Conservation (phyloP, 768 basidiomycete species). For the Lactarius quietus region DNA sequence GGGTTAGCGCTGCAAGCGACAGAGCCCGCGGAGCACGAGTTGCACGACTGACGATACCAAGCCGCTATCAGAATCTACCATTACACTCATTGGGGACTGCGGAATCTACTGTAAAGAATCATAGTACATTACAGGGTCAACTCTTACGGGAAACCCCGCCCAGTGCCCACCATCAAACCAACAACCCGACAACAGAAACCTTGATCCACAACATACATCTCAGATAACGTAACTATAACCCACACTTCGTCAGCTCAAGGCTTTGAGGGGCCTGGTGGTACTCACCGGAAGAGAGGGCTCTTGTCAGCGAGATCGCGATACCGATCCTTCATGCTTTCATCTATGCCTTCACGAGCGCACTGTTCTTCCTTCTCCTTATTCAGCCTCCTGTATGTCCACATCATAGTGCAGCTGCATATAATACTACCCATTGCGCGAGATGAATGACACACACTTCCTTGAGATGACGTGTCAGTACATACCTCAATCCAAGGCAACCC, state of each 20-base stretch:
- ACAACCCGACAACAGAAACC: too few relatives aligned
- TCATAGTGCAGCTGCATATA: constrained; percentile 40
- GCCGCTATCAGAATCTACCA: too few relatives aligned
- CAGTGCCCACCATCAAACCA: too few relatives aligned
- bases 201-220: background rate
- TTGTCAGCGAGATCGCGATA: constrained; percentile 50
- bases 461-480: constrained; percentile 2
- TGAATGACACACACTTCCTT: constrained; percentile 3
- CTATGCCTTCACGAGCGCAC: constrained; percentile 45
- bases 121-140: too few relatives aligned
- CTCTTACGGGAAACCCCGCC: background rate
- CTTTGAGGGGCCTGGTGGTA: background rate
- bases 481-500: constrained; percentile 30
- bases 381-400: constrained; percentile 47
- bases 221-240: constrained; percentile 21
- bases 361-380: constrained; percentile 47
- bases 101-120: too few relatives aligned
- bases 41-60: too few relatives aligned
- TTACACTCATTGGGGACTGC: too few relatives aligned
- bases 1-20: too few relatives aligned
- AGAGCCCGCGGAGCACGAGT: too few relatives aligned
- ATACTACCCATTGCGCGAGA: constrained; percentile 33
- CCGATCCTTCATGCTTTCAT: constrained; percentile 37
- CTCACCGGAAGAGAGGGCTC: constrained; percentile 54
- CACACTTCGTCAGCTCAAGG: background rate